Conservation (phyloP, 164 flowering plant genomes). For the Echeveria elegans region DNA sequence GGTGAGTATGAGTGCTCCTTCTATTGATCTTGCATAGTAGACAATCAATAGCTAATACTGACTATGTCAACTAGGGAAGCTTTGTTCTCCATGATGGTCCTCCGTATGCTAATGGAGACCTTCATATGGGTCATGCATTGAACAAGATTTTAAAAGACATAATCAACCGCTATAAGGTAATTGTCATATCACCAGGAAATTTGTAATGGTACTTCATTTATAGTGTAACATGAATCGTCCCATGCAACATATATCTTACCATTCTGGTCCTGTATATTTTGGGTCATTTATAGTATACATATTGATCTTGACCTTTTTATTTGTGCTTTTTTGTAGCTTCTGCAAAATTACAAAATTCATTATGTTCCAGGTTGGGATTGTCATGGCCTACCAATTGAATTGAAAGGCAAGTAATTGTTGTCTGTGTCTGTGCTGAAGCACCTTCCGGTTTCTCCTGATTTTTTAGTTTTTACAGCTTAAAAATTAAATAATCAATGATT, state of each 20-base stretch:
- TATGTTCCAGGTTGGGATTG: conserved; percentile 99
- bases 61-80: conserved; percentile 36
- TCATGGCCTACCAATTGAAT: conserved; percentile 96
- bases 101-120: conserved; percentile 96
- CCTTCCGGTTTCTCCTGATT: neutral
- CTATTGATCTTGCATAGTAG: neutral
- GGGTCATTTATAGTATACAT: no score
- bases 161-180: conserved; percentile 89
- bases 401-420: conserved; percentile 71
- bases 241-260: neutral
- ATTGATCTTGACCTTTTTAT: conserved; percentile 6
- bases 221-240: neutral
- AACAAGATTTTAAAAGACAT: conserved; percentile 96
- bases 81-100: conserved; percentile 98
- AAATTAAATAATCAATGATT: neutral
- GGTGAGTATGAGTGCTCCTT: conserved; percentile 36
- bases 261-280: neutral
- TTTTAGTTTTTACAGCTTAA: neutral
- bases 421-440: neutral
- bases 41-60: conserved; percentile 16
- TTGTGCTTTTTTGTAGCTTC: conserved; percentile 53
- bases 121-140: conserved; percentile 95
- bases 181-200: conserved; percentile 5
- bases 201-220: neutral
- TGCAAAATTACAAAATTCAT: conserved; percentile 77